Evolutionary conservation across 2,329 filamentous ascomycete species (phyloP).

Genomic region (Bimuria novae-zelandiae): DNA sequence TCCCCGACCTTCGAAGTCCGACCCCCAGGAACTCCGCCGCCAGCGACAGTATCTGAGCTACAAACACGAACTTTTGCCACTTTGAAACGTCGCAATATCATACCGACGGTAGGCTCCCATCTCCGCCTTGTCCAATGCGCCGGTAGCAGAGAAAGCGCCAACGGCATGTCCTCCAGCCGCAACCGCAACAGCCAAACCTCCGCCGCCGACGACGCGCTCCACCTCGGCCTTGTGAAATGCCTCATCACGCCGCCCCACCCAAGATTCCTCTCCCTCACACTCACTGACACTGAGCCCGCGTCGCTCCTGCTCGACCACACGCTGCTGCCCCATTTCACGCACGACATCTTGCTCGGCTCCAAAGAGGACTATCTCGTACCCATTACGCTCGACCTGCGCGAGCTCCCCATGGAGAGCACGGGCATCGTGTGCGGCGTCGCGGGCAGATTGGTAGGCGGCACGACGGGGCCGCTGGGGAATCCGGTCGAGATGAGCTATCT

Average conservation of each 20-base stretch:
- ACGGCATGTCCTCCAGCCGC: constrained; percentile 29
- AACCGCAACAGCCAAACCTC: constrained; percentile 36
- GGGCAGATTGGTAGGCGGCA: constrained; percentile 76
- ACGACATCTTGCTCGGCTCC: constrained; percentile 74
- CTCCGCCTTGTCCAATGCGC: constrained; percentile 83
- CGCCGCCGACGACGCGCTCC: constrained; percentile 50
- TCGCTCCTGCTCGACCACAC: constrained; percentile 73
- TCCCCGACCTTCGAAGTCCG: constrained; percentile 53
- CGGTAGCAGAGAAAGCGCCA: constrained; percentile 56
- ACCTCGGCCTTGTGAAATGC: constrained; percentile 54
- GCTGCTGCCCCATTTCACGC: constrained; percentile 61
- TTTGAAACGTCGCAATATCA: constrained; percentile 77
- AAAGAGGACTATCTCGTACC: constrained; percentile 76
- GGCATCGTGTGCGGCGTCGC: constrained; percentile 96
- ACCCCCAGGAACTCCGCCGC: constrained; percentile 72
- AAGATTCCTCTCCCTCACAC: constrained; percentile 73
- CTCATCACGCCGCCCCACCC: constrained; percentile 58
- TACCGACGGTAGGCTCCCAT: constrained; percentile 69
- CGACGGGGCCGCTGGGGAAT: constrained; percentile 48
- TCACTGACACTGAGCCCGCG: constrained; percentile 73
- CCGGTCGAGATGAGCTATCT: constrained; percentile 84
- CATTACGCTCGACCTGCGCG: constrained; percentile 83
- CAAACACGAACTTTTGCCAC: constrained; percentile 81
- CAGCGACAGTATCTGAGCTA: constrained; percentile 76
- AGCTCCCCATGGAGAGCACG: constrained; percentile 82